phyloP scores from a whole-genome alignment of 225 moss, liverwort and hornwort species.

The Bryum argenteum region DNA sequence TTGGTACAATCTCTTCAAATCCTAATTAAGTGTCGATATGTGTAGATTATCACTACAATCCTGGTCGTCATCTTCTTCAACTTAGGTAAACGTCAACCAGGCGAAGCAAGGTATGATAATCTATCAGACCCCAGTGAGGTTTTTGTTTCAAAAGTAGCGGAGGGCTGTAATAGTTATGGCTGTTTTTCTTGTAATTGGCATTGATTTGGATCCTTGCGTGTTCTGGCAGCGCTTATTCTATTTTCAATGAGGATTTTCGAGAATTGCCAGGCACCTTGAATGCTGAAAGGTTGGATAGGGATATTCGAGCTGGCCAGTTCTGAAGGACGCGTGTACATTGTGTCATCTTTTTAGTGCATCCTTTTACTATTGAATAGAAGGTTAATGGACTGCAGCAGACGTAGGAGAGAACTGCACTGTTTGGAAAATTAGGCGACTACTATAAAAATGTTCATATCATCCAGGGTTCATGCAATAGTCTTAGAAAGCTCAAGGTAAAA shows the following conservation, averaged over 20 bases:
- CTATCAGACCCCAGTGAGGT: background rate
- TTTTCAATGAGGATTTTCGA: constrained; percentile 58
- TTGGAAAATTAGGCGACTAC: background rate
- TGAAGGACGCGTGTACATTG: constrained; percentile 20
- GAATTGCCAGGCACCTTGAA: constrained; percentile 64
- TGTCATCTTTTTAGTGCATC: background rate
- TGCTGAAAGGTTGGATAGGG: constrained; percentile 63
- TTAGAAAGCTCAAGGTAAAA: background rate
- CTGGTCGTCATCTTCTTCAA: constrained; percentile 55
- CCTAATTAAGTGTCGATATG: constrained; percentile 23
- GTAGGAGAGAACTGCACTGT: background rate
- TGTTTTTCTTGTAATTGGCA: too few relatives aligned
- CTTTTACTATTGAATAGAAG: background rate
- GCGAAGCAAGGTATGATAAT: constrained; percentile 55
- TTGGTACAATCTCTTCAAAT: background rate
- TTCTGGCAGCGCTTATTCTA: constrained; percentile 56
- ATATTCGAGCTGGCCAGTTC: constrained; percentile 68
- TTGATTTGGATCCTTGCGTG: constrained; percentile 2
- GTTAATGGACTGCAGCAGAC: background rate
- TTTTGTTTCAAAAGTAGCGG: background rate
- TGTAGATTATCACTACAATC: constrained; percentile 51
- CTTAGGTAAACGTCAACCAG: constrained; percentile 61
- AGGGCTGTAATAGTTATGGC: too few relatives aligned
- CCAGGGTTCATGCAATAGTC: too few relatives aligned
- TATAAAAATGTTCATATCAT: background rate